Percentiles rank a stretch among this genome's conserved stretches.
phyloP scores from a whole-genome alignment of 2,329 filamentous ascomycete genomes.

The Aspergillus neotritici region DNA sequence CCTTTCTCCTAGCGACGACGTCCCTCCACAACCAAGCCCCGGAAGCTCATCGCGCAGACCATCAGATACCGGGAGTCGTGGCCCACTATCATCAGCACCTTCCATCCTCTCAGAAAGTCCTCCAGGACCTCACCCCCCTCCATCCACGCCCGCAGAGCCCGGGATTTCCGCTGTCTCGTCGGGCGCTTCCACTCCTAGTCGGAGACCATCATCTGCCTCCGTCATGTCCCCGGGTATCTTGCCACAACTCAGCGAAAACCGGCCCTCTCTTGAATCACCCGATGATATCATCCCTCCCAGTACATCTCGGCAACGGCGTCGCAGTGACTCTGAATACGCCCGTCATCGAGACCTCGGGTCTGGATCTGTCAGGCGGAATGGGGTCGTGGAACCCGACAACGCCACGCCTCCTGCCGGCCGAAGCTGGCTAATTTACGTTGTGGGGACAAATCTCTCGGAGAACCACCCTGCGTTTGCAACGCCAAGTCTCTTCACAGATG shows the following conservation, averaged over 20 bases:
- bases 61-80: conserved; percentile 27
- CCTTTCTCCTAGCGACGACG: conserved; percentile 49
- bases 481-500: conserved; percentile 64
- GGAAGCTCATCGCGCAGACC: conserved; percentile 25
- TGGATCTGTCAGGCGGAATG: conserved; percentile 58
- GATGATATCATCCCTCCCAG: conserved; percentile 40
- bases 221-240: conserved; percentile 34
- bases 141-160: conserved; percentile 58
- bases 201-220: conserved; percentile 45
- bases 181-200: conserved; percentile 46
- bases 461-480: conserved; percentile 66
- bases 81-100: conserved; percentile 32
- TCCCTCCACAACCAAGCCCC: conserved; percentile 48
- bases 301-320: conserved; percentile 48
- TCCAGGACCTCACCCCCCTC: conserved; percentile 55
- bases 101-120: conserved; percentile 51
- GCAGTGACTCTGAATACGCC: conserved; percentile 56
- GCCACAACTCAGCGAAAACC: conserved; percentile 37
- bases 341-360: conserved; percentile 54
- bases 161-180: conserved; percentile 52
- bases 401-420: conserved; percentile 47
- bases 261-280: conserved; percentile 34
- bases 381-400: conserved; percentile 57
- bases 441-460: conserved; percentile 64
- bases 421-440: conserved; percentile 68